Percentiles rank a stretch among this genome's conserved stretches.
phyloP scores from a whole-genome alignment of 2,329 filamentous ascomycete species.

The Epicoccum nigrum region DNA sequence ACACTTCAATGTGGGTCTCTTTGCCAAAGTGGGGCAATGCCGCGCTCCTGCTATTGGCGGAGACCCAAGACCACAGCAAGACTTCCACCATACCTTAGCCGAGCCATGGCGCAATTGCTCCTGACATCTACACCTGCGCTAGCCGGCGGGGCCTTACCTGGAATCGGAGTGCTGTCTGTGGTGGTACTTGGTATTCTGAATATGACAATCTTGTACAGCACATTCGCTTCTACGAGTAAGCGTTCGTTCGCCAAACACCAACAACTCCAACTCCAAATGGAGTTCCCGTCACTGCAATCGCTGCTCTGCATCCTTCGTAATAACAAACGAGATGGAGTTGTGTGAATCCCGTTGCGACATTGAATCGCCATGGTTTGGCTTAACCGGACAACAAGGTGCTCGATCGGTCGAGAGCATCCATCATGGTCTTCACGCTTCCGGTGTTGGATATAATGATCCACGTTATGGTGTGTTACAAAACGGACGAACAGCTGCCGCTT shows the following conservation, averaged over 20 bases:
- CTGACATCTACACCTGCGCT: background rate
- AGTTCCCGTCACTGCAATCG: no score
- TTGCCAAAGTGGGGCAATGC: background rate
- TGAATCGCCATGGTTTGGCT: background rate
- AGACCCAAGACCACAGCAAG: background rate
- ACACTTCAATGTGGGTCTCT: background rate
- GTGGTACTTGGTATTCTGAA: no score
- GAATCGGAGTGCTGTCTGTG: no score
- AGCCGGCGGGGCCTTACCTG: background rate
- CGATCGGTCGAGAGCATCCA: slow-evolving; percentile 25
- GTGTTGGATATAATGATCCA: slow-evolving; percentile 14
- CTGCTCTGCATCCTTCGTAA: no score
- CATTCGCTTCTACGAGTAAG: background rate
- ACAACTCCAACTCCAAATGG: no score
- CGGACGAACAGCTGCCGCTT: background rate
- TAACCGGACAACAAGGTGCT: slow-evolving; percentile 35
- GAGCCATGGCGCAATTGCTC: slow-evolving; percentile 11
- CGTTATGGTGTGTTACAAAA: background rate
- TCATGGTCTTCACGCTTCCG: slow-evolving; percentile 34
- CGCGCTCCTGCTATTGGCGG: background rate
- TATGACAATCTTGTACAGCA: no score
- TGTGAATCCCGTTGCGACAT: background rate
- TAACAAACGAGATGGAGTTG: background rate
- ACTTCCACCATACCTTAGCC: background rate
- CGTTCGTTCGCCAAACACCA: background rate